These are phyloP conservation scores for Nasturtium officinale DNA, from an alignment of 345 rosid genomes.

Conservation along the genomic window DNA sequence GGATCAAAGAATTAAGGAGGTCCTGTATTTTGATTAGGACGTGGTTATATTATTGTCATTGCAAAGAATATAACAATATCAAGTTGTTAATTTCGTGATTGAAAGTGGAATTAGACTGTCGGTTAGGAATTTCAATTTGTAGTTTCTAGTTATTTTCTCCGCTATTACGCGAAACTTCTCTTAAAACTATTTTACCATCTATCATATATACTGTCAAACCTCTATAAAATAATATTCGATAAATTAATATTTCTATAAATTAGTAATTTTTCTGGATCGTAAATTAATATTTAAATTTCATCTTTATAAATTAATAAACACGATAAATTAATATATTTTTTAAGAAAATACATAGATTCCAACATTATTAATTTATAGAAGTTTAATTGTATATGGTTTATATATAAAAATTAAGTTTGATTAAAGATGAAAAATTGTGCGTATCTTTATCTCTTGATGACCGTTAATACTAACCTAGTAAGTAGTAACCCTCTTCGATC, in stretches of 20 bases:
- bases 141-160: neutral
- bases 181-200: neutral
- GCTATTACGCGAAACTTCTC: neutral
- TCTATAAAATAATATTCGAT: no score
- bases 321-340: no score
- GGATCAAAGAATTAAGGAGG: neutral
- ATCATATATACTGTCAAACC: no score
- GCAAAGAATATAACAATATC: slow-evolving; percentile 7
- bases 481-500: neutral
- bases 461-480: neutral
- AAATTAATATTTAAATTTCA: no score
- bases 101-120: neutral
- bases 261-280: no score
- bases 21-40: slow-evolving; percentile 15
- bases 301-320: no score
- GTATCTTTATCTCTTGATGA: slow-evolving; percentile 2
- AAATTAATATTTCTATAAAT: no score
- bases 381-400: neutral
- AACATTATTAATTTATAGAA: no score
- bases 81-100: slow-evolving; percentile 11
- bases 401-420: neutral
- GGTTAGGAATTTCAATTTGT: slow-evolving; percentile 1
- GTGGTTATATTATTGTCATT: neutral
- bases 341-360: no score
- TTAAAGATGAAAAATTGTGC: neutral